Evolutionary conservation across 2,329 filamentous ascomycete species (phyloP).

Genomic region (Aspergillus chevalieri): DNA sequence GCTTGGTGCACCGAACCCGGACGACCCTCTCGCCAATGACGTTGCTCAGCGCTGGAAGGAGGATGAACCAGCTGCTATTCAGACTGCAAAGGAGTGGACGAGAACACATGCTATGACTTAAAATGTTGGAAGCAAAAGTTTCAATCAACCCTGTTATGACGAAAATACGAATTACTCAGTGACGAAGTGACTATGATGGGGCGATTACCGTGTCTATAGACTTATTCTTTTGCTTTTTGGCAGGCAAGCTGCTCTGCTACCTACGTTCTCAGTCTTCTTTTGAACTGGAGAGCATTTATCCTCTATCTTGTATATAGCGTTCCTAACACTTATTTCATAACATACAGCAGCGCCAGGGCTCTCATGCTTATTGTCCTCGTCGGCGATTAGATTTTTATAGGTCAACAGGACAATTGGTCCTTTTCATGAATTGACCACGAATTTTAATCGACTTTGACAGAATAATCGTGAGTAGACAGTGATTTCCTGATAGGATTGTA

Average conservation of each 20-base stretch:
- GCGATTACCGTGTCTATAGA: slow-evolving; percentile 13
- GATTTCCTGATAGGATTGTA: too few species aligned
- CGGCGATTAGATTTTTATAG: too few species aligned
- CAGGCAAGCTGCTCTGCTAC: background rate
- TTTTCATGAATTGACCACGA: too few species aligned
- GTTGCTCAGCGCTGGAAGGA: slow-evolving; percentile 98
- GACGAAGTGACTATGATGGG: slow-evolving; percentile 29
- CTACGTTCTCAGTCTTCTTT: background rate
- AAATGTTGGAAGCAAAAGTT: slow-evolving; percentile 2
- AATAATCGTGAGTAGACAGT: too few species aligned
- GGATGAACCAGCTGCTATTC: slow-evolving; percentile 84
- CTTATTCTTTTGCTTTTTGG: slow-evolving; percentile 6
- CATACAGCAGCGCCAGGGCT: background rate
- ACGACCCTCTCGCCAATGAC: slow-evolving; percentile 96
- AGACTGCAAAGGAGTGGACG: slow-evolving; percentile 90
- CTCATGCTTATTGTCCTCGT: too few species aligned
- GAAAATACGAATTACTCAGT: slow-evolving; percentile 11
- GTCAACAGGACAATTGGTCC: too few species aligned
- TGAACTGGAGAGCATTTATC: background rate
- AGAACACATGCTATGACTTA: slow-evolving; percentile 64
- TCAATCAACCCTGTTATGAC: slow-evolving; percentile 8
- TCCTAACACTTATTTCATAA: background rate
- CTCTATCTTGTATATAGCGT: background rate
- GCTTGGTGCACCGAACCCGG: slow-evolving; percentile 91
- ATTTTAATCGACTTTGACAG: too few species aligned